A percentile compares a stretch with the other conserved stretches of the same genome.
Conservation (phyloP, 495 filamentous ascomycete species). For the Lophiotrema nucula region DNA sequence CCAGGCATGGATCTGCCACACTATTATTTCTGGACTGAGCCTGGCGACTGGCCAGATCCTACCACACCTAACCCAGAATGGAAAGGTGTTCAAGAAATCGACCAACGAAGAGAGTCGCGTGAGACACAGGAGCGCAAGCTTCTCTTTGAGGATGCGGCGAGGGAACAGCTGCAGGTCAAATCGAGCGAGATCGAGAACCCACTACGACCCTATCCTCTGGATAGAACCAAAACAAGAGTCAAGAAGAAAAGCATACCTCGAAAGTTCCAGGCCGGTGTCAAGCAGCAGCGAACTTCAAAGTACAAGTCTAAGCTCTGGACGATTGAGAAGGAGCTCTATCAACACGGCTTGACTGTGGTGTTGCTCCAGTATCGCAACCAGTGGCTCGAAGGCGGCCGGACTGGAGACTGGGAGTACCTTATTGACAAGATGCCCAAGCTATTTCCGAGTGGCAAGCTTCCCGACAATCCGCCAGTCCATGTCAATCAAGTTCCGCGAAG, state of each 20-base stretch:
- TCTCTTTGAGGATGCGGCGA: background rate
- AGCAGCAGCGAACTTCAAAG: conserved; percentile 6
- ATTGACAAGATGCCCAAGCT: background rate
- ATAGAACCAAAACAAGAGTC: background rate
- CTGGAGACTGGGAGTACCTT: conserved; percentile 7
- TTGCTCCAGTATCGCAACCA: conserved; percentile 7
- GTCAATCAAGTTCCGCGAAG: background rate
- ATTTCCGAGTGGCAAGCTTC: conserved; percentile 14
- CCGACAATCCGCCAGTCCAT: conserved; percentile 17
- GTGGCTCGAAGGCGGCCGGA: conserved; percentile 12
- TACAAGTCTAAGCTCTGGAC: conserved; percentile 11
- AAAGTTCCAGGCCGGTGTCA: conserved; percentile 4
- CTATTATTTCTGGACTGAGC: conserved; percentile 24
- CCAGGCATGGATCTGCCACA: conserved; percentile 15
- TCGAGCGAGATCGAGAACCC: background rate
- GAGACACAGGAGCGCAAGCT: background rate
- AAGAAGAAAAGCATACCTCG: conserved; percentile 6
- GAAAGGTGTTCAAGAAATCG: background rate
- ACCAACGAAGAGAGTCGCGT: background rate
- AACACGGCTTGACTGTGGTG: conserved; percentile 3
- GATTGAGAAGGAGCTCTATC: conserved; percentile 17
- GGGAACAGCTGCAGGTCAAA: background rate
- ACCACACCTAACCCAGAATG: conserved; percentile 15
- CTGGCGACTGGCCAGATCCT: conserved; percentile 20
- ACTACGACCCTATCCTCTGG: background rate